phyloP scores from a whole-genome alignment of 257 asterid genomes.

The Osmanthus fragrans region DNA sequence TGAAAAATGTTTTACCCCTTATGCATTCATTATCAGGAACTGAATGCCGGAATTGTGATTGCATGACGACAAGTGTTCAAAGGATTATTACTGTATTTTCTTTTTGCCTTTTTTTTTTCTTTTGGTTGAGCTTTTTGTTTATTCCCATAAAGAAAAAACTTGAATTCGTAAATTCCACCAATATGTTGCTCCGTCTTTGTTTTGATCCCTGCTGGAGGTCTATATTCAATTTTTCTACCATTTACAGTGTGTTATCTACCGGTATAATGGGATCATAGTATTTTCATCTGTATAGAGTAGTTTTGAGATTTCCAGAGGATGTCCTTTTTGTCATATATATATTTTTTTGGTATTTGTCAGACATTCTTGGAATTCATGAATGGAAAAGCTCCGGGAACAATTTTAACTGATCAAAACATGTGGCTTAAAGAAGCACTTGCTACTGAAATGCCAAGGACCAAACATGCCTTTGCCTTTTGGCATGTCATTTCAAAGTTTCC shows the following conservation, averaged over 20 bases:
- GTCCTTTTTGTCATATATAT: constrained; percentile 19
- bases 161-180: background rate
- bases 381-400: constrained; percentile 54
- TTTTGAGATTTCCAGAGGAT: background rate
- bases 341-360: constrained; percentile 34
- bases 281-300: background rate
- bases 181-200: background rate
- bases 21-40: background rate
- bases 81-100: background rate
- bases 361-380: constrained; percentile 53
- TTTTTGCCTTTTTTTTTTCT: background rate
- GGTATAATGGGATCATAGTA: background rate
- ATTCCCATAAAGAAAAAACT: background rate
- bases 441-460: constrained; percentile 53
- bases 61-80: background rate
- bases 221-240: background rate
- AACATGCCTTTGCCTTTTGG: constrained; percentile 62
- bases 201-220: background rate
- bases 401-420: constrained; percentile 60
- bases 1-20: background rate
- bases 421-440: constrained; percentile 61
- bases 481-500: constrained; percentile 55
- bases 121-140: background rate
- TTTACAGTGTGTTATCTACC: background rate
- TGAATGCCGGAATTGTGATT: background rate